phyloP scores from a whole-genome alignment of 495 filamentous ascomycete species.

The Penicillium pancosmium region DNA sequence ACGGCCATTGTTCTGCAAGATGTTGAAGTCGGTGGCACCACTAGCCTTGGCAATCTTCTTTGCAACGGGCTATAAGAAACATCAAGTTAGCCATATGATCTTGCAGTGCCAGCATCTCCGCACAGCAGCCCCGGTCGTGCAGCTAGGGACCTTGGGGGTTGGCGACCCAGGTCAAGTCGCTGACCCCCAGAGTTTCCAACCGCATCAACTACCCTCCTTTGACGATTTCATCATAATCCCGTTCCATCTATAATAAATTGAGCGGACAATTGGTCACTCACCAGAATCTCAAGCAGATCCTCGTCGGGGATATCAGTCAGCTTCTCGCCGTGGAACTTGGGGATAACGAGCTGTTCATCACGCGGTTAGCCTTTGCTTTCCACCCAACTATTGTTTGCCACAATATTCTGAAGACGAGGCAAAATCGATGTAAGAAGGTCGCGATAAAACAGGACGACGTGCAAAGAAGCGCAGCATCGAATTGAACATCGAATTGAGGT shows the following conservation, averaged over 20 bases:
- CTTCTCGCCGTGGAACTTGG: conserved; percentile 92
- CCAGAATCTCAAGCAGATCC: conserved; percentile 77
- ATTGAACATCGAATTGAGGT: not conserved
- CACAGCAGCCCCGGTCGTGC: not conserved
- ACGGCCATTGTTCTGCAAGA: conserved; percentile 94
- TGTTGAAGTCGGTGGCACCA: conserved; percentile 81
- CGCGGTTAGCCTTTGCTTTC: conserved; percentile 12
- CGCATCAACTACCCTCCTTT: conserved; percentile 1
- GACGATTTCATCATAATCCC: not conserved
- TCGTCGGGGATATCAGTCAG: conserved; percentile 94
- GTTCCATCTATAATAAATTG: not conserved
- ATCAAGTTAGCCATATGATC: conserved; percentile 13
- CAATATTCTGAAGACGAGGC: too few species aligned
- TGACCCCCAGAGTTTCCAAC: not conserved
- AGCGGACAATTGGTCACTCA: conserved; percentile 42
- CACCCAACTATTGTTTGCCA: too few species aligned
- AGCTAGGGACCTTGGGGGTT: conserved; percentile 27
- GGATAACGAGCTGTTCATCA: conserved; percentile 79
- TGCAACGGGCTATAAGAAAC: conserved; percentile 65
- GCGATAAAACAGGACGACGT: too few species aligned
- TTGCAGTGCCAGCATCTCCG: not conserved
- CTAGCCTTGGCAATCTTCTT: conserved; percentile 83
- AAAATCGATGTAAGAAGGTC: too few species aligned
- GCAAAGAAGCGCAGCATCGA: not conserved
- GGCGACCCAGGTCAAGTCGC: conserved; percentile 1